Base-by-base conservation (phyloP, 2,329 filamentous ascomycete genomes). In the Cladobotryum protrusum region DNA sequence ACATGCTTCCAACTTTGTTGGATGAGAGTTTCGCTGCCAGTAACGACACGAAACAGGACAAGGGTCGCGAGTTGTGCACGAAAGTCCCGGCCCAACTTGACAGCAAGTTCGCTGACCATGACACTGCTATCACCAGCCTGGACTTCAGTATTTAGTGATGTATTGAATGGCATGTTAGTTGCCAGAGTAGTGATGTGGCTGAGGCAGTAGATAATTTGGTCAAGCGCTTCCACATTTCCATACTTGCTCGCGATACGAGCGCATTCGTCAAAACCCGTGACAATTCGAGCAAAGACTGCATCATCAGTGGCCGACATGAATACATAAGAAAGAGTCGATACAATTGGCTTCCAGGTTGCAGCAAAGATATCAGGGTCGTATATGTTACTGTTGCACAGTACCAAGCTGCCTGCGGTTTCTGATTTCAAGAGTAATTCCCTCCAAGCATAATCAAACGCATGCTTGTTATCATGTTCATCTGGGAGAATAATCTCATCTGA, bases 281-380 rank as follows among this genome's bases (percentile, higher is more conserved):
- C 89, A 15, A 99, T 87, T 52, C 93, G 83, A 34, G 89, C 89
- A 64, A 96, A 99, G 3, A 99, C 93, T 1, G 92, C 79, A 65
- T 99, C 93, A 62, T 99, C 95, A 0, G 90, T 95, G 14, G 95
- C 95, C 34, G 92, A 97, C 86, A 97, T 95, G 72, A 99, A 99
- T 3, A 99, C 93, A 63, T 97, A 99, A 12, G 93, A 95, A 48
- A 99, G 74, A 0, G 95, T 97, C 3, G 93, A 91, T 35, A 99
- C 79, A 45, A 99, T 90, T 0, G 95, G 92, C 64, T 83, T 90
- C 93, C 95, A 99, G 1, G 91, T 96, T 18, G 90, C 87, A 50
- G 87, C 84, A 66, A 99, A 99, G 89, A 99, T 96, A 64, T 99
- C 91, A 4, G 91, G 89, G 67, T 99, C 95, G 67, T 89, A 99